Evolutionary conservation across 1,139 yeast genomes (phyloP), one percentile per base, ranked within the genome.

Genomic region (Suhomyces bribrorum): DNA sequence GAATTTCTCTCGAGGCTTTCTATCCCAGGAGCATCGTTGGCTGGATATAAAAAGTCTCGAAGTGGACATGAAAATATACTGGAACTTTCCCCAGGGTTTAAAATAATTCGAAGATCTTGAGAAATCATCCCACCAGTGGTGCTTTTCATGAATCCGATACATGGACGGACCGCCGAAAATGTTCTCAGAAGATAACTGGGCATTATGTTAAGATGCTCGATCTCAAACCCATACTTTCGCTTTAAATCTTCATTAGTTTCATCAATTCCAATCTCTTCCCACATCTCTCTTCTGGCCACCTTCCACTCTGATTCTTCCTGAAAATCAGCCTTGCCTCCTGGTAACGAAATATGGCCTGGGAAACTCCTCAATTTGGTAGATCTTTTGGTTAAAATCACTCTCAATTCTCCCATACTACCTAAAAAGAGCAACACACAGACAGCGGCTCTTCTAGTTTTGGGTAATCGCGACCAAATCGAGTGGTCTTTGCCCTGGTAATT

Each of bases 291-390:
- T 44, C 95, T 67, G 1, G 95, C 82, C 26, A 85, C 83, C 37
- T 73, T 73, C 73, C 85, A 83, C 45, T 84, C 86, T 12, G 78
- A 59, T 57, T 88, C 96, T 4, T 66, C 53, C 0, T 73, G 78
- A 31, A 53, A 58, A 56, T 88, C 96, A 5, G 92, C 86, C 54
- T 81, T 82, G 3, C 96, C 97, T 3, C 96, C 96, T 3, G 97
- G 96, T 14, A 89, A 66, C 4, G 95, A 85, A 11, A 87, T 85
- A 56, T 89, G 96, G 5, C 96, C 96, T 0, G 95, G 85, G 61
- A 87, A 89, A 38, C 77, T 77, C 32, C 82, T 69, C 50, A 89
- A 65, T 36, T 74, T 70, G 34, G 86, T 71, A 9, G 95, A 82
- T 46, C 96, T 64, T 53, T 83, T 83, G 2, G 96, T 88, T 40